A percentile compares a stretch with the other conserved stretches of the same genome.
These are phyloP conservation scores for Naganishia albida DNA, from an alignment of 1,284 basidiomycete species.

Conservation along the genomic window DNA sequence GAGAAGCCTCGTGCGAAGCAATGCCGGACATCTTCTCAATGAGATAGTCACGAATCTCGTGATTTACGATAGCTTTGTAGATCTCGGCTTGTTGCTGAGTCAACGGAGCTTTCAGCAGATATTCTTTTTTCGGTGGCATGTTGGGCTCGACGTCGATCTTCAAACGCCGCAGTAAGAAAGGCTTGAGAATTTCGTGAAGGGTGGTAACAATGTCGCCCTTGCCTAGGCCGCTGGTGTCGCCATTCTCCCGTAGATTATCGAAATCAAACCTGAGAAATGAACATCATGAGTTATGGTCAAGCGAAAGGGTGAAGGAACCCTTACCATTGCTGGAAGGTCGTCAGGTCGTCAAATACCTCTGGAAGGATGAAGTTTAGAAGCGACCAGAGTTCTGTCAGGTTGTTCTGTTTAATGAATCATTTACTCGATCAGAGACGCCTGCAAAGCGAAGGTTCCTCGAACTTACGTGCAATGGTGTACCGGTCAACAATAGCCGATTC, in stretches of 20 bases:
- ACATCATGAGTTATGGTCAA: neutral
- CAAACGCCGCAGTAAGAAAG: constrained; percentile 88
- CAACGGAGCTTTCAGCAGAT: constrained; percentile 87
- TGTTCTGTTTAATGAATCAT: constrained; percentile 65
- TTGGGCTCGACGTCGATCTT: constrained; percentile 87
- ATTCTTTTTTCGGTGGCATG: constrained; percentile 85
- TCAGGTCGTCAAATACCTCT: constrained; percentile 85
- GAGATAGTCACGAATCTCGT: constrained; percentile 67
- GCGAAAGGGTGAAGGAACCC: constrained; percentile 39
- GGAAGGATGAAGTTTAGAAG: constrained; percentile 92
- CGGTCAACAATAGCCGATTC: constrained; percentile 88
- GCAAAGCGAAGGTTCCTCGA: neutral
- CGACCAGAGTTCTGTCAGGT: constrained; percentile 90
- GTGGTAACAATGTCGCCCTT: constrained; percentile 66
- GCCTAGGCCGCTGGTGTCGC: constrained; percentile 54
- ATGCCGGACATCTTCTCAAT: constrained; percentile 57
- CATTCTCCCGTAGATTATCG: constrained; percentile 30
- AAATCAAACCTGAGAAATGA: constrained; percentile 63
- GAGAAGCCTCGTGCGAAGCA: constrained; percentile 29
- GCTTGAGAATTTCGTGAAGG: constrained; percentile 88
- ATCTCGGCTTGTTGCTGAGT: constrained; percentile 77
- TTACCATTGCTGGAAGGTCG: constrained; percentile 87
- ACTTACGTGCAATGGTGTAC: constrained; percentile 85
- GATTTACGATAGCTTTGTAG: constrained; percentile 75
- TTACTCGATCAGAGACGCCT: neutral